phyloP scores from a whole-genome alignment of 352 stramenopile species.

The Phytophthora colocasiae region DNA sequence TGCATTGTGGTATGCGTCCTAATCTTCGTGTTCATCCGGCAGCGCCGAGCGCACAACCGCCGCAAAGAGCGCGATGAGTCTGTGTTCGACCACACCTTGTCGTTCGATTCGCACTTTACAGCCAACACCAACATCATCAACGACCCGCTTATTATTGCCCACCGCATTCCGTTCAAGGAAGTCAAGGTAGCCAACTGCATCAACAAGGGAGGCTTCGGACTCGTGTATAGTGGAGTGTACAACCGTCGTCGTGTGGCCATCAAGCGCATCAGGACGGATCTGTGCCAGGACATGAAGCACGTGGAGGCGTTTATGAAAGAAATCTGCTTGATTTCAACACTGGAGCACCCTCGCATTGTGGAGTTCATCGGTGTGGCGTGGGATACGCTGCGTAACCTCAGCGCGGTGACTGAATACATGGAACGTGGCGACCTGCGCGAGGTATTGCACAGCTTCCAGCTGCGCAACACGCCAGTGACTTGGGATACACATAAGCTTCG shows the following conservation, averaged over 20 bases:
- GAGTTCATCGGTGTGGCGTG: slow-evolving; percentile 75
- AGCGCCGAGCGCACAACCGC: slow-evolving; percentile 43
- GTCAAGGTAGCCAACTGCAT: slow-evolving; percentile 66
- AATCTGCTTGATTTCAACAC: slow-evolving; percentile 67
- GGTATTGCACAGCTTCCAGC: slow-evolving; percentile 58
- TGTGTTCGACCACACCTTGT: slow-evolving; percentile 62
- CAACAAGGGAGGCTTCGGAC: slow-evolving; percentile 67
- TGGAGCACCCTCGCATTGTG: slow-evolving; percentile 68
- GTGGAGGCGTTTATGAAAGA: slow-evolving; percentile 72
- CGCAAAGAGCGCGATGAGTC: slow-evolving; percentile 51
- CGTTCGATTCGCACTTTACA: slow-evolving; percentile 65
- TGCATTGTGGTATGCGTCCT: slow-evolving; percentile 57
- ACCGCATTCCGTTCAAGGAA: slow-evolving; percentile 71
- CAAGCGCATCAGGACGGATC: slow-evolving; percentile 66
- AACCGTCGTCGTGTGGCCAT: slow-evolving; percentile 68
- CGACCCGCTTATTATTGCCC: slow-evolving; percentile 64
- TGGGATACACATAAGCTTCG: slow-evolving; percentile 63
- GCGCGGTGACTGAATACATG: slow-evolving; percentile 77
- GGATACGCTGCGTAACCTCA: slow-evolving; percentile 64
- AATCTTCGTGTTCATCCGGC: slow-evolving; percentile 53
- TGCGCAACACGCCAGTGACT: slow-evolving; percentile 48
- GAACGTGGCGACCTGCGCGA: slow-evolving; percentile 71
- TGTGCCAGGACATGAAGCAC: slow-evolving; percentile 57
- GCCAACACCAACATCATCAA: slow-evolving; percentile 64
- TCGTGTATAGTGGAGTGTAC: slow-evolving; percentile 73